Percentiles rank a stretch among this genome's conserved stretches.
Evolutionary conservation across 345 rosid species (phyloP).

Genomic region (Turnera subulata): DNA sequence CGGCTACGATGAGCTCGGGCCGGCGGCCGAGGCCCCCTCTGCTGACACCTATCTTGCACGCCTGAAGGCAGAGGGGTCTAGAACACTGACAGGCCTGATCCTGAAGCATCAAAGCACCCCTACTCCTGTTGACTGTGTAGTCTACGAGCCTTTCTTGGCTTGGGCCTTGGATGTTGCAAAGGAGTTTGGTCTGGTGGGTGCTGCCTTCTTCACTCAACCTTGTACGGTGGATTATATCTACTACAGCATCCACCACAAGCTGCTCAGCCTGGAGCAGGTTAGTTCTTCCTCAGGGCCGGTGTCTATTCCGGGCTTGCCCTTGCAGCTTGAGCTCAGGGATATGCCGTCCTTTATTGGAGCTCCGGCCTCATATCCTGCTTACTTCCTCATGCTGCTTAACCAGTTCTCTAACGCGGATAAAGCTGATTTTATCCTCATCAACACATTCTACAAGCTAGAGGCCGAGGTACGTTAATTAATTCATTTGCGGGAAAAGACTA

Average conservation of each 20-base stretch:
- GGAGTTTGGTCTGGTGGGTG: constrained; percentile 41
- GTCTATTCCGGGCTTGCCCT: constrained; percentile 20
- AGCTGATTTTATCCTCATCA: constrained; percentile 20
- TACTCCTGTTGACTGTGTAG: constrained; percentile 41
- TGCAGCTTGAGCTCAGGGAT: constrained; percentile 16
- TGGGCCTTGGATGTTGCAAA: constrained; percentile 72
- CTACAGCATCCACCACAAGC: constrained; percentile 34
- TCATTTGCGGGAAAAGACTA: not conserved
- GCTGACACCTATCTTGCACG: not conserved
- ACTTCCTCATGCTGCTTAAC: constrained; percentile 6
- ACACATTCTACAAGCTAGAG: constrained; percentile 25
- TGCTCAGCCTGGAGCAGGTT: constrained; percentile 45
- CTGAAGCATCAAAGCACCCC: constrained; percentile 21
- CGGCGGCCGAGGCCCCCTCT: not conserved
- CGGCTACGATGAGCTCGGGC: constrained; percentile 17
- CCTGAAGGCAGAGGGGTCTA: constrained; percentile 40
- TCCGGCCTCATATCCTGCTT: constrained; percentile 20
- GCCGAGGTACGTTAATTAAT: constrained; percentile 6
- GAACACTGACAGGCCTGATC: constrained; percentile 43
- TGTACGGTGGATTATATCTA: constrained; percentile 58
- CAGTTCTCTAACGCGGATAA: constrained; percentile 23
- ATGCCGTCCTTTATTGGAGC: constrained; percentile 17
- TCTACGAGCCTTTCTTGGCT: constrained; percentile 57
- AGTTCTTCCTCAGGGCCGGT: constrained; percentile 27
- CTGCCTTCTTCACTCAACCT: constrained; percentile 64